Evolutionary conservation across 225 moss, liverwort and hornwort genomes (phyloP).

Genomic region (Neckera pumila): DNA sequence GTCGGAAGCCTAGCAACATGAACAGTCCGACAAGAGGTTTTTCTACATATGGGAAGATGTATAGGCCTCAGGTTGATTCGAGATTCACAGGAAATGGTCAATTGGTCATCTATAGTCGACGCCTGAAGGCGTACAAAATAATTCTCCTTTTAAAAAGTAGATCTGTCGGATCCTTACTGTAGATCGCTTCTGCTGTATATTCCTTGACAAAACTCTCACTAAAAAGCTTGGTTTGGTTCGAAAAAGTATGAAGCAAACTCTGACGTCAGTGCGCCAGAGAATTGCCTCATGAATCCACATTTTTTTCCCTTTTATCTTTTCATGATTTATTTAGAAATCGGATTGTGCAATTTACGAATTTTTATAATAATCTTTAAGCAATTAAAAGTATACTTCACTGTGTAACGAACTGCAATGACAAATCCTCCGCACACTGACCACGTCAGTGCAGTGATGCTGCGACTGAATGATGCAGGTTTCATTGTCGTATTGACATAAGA

Average conservation of each 20-base stretch:
- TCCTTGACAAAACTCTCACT: neutral
- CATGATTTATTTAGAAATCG: too few species aligned
- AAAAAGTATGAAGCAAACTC: neutral
- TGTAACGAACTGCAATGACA: neutral
- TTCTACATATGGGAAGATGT: neutral
- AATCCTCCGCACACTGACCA: neutral
- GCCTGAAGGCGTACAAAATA: neutral
- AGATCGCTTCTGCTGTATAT: neutral
- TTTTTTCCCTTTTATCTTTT: neutral
- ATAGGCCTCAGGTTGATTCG: neutral
- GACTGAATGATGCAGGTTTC: neutral
- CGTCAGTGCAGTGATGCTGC: neutral
- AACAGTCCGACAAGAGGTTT: neutral
- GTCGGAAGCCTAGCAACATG: neutral
- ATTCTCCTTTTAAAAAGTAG: too few species aligned
- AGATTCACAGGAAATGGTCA: neutral
- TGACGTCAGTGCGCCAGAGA: neutral
- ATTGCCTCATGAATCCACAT: neutral
- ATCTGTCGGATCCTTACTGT: neutral
- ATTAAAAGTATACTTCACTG: neutral
- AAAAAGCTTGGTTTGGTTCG: neutral
- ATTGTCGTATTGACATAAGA: neutral
- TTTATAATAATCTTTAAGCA: neutral
- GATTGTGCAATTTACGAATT: neutral
- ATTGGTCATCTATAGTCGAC: neutral